Base-by-base conservation (phyloP, 768 basidiomycete species). In the Cyclocybe aegerita region DNA sequence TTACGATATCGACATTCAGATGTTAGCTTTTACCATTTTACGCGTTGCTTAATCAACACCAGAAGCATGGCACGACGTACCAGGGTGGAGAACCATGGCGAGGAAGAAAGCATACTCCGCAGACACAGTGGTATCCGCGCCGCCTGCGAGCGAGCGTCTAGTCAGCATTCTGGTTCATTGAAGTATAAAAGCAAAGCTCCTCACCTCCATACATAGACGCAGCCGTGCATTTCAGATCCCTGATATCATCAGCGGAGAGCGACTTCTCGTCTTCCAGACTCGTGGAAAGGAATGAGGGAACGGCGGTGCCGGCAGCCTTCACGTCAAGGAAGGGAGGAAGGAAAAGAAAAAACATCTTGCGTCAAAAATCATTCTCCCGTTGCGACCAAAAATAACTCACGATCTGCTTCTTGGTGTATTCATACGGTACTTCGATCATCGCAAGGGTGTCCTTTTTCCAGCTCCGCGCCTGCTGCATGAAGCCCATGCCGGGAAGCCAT, bases 401-500 rank as follows among this genome's bases (percentile, higher is more conserved):
- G 63, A 83, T 75, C 52, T 78, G 73, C 14, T 76, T 57, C 35
- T 72, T 69, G 4, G 75, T 75, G 43, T 67, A 76, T 6, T 66
- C 58, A 39, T 69, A 79, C 0, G 83, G 82, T 5, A 61, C 62
- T 15, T 73, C 68, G 4, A 76, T 63, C 64, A 79, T 73, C 7
- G 69, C 63, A 2, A 62, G 56, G 1, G 76, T 65, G 1, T 70
- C 70, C 49, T 64, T 61, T 6, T 65, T 66, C 74, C 75, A 79
- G 30, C 63, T 56, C 0, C 62, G 56, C 3, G 79, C 83, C 4
- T 70, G 65, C 17, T 65, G 60, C 59, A 81, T 72, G 66, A 84
- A 86, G 0, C 70, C 70, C 39, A 75, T 75, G 0, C 82, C 81
- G 23, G 83, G 83, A 16, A 83, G 56, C 78, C 81, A 81, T 52